phyloP scores from a whole-genome alignment of 257 asterid species.

The Rehmannia glutinosa region DNA sequence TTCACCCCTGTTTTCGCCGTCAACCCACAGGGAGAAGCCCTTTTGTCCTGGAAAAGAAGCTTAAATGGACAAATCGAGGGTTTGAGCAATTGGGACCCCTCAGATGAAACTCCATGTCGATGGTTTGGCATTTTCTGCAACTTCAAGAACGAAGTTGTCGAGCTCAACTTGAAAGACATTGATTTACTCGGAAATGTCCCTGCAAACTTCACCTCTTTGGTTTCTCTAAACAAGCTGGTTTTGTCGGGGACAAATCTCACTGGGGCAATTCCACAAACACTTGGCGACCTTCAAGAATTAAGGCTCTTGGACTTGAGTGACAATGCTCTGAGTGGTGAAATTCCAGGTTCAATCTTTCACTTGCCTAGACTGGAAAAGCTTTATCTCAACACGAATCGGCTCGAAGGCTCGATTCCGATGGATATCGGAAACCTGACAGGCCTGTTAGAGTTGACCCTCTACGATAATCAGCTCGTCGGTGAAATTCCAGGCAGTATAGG shows the following conservation, averaged over 20 bases:
- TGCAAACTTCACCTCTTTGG: slow-evolving; percentile 36
- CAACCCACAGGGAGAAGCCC: slow-evolving; percentile 53
- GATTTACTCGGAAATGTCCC: slow-evolving; percentile 58
- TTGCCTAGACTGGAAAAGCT: slow-evolving; percentile 47
- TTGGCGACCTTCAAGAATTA: slow-evolving; percentile 40
- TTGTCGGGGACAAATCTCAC: slow-evolving; percentile 57
- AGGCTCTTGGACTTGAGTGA: slow-evolving; percentile 54
- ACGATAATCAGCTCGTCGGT: slow-evolving; percentile 62
- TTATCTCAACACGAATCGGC: slow-evolving; percentile 43
- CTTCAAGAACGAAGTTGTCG: slow-evolving; percentile 44
- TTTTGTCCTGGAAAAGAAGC: slow-evolving; percentile 53
- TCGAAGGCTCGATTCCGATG: slow-evolving; percentile 47
- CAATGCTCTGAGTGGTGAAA: slow-evolving; percentile 56
- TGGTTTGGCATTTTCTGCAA: slow-evolving; percentile 54
- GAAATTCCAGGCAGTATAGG: slow-evolving; percentile 55
- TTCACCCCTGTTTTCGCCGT: slow-evolving; percentile 23
- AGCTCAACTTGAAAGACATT: slow-evolving; percentile 42
- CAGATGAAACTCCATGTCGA: slow-evolving; percentile 30
- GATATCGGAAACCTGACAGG: slow-evolving; percentile 50
- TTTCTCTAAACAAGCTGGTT: slow-evolving; percentile 38
- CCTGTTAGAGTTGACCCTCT: slow-evolving; percentile 39
- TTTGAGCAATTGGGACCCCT: slow-evolving; percentile 50
- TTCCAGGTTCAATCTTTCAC: slow-evolving; percentile 39
- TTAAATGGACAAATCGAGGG: slow-evolving; percentile 47
- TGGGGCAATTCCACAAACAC: slow-evolving; percentile 46